A percentile compares a stretch with the other conserved stretches of the same genome.
Conservation (phyloP, 1,139 yeast species). For the Saccharomyces hybrid region DNA sequence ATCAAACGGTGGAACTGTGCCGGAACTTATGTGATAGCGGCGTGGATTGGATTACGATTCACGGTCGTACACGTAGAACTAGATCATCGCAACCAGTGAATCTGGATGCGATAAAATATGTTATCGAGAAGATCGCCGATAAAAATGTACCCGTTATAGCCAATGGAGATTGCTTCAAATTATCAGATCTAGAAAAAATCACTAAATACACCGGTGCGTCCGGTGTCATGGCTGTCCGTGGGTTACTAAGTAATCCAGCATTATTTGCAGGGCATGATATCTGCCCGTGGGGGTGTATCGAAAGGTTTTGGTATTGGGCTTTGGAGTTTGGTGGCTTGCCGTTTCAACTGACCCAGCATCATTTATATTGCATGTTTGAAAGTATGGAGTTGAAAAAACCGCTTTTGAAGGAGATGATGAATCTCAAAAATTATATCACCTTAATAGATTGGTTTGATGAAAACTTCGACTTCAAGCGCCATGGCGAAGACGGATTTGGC, state of each 20-base stretch:
- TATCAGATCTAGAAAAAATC: conserved; percentile 56
- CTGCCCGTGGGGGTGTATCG: conserved; percentile 90
- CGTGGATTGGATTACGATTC: conserved; percentile 88
- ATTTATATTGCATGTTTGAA: conserved; percentile 75
- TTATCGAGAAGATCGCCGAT: conserved; percentile 40
- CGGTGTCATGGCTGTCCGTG: conserved; percentile 95
- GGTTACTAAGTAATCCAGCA: conserved; percentile 79
- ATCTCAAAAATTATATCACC: conserved; percentile 48
- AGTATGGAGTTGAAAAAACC: conserved; percentile 46
- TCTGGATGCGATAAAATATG: conserved; percentile 65
- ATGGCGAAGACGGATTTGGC: conserved; percentile 64
- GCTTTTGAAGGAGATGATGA: conserved; percentile 58
- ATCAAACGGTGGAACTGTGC: conserved; percentile 68
- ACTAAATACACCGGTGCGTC: conserved; percentile 65
- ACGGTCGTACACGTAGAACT: conserved; percentile 81
- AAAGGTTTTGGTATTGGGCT: conserved; percentile 70
- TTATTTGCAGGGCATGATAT: conserved; percentile 62
- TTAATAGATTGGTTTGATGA: conserved; percentile 77
- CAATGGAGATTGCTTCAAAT: conserved; percentile 82
- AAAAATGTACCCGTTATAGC: conserved; percentile 80
- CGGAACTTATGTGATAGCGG: conserved; percentile 73
- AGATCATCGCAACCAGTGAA: conserved; percentile 79
- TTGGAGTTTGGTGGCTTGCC: conserved; percentile 73
- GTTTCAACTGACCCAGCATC: conserved; percentile 77
- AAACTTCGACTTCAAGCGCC: conserved; percentile 56